A percentile compares a stretch with the other conserved stretches of the same genome.
These are phyloP conservation scores for Amanita rimosa DNA, from an alignment of 768 basidiomycete species.

Conservation along the genomic window DNA sequence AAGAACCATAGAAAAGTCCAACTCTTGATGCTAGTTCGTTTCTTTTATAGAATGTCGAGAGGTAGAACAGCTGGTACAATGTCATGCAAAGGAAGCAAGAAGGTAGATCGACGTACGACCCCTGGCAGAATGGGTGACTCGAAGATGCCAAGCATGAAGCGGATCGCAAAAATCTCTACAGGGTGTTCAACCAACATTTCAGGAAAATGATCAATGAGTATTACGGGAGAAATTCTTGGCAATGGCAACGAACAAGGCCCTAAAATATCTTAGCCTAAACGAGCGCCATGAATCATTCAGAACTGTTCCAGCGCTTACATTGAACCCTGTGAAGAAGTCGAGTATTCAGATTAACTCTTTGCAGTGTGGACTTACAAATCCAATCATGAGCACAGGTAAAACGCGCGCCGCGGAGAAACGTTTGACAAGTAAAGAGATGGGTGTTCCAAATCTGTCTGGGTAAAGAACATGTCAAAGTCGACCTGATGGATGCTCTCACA, in stretches of 20 bases:
- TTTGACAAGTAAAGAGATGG: constrained; percentile 38
- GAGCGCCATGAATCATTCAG: background rate
- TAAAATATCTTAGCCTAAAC: constrained; percentile 7
- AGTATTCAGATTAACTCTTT: background rate
- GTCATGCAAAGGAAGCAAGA: background rate
- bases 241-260: constrained; percentile 33
- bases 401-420: constrained; percentile 34
- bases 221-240: constrained; percentile 35
- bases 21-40: constrained; percentile 40
- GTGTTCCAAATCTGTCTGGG: constrained; percentile 30
- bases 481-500: constrained; percentile 18
- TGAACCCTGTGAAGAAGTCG: constrained; percentile 19
- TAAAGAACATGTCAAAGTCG: background rate
- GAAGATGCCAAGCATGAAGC: constrained; percentile 39
- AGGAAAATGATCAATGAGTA: constrained; percentile 1
- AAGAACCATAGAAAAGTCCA: constrained; percentile 35
- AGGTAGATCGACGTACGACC: constrained; percentile 13
- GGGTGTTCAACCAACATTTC: background rate
- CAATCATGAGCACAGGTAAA: constrained; percentile 37
- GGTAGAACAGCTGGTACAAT: constrained; percentile 24
- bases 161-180: constrained; percentile 33
- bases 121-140: constrained; percentile 40
- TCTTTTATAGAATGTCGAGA: constrained; percentile 41
- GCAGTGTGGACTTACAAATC: constrained; percentile 26
- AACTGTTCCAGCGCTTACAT: constrained; percentile 18